Evolutionary conservation across 2,329 filamentous ascomycete genomes (phyloP).

Genomic region (Claviceps digitariae): DNA sequence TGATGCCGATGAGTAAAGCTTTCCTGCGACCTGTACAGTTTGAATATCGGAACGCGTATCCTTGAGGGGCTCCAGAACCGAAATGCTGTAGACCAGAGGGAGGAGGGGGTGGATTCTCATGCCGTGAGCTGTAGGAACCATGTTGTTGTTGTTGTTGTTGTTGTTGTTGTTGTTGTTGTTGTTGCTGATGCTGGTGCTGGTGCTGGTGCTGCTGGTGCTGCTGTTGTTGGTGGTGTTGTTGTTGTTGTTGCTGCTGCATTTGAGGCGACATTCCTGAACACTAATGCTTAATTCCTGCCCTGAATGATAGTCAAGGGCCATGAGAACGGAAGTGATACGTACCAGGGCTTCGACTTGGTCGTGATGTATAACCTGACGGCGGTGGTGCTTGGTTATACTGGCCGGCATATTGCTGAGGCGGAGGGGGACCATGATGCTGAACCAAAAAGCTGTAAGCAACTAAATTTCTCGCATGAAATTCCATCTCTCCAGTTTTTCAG

Average conservation of each 20-base stretch:
- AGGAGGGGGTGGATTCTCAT: conserved; percentile 45
- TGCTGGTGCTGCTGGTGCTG: conserved; percentile 6
- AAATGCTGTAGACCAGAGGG: conserved; percentile 57
- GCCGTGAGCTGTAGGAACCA: conserved; percentile 3
- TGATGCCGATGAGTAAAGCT: conserved; percentile 85
- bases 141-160: conserved; percentile 8
- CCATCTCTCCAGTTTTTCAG: conserved; percentile 15
- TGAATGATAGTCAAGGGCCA: not conserved
- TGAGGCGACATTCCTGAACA: conserved; percentile 9
- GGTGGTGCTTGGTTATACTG: conserved; percentile 18
- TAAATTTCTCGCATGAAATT: not conserved
- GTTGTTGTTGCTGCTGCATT: not conserved
- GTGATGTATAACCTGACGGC: conserved; percentile 32
- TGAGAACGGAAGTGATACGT: not conserved
- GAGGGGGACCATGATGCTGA: conserved; percentile 18
- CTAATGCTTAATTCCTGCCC: not conserved
- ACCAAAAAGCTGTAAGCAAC: not conserved
- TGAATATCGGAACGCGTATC: conserved; percentile 82
- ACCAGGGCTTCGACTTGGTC: conserved; percentile 30
- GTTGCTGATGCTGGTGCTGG: not conserved
- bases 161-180: not conserved
- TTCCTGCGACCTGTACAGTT: conserved; percentile 81
- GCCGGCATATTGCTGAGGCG: conserved; percentile 19
- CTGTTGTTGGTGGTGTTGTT: conserved; percentile 2
- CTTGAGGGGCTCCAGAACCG: conserved; percentile 64